A percentile compares a stretch with the other conserved stretches of the same genome.
phyloP scores from a whole-genome alignment of 23 red algal genomes.

The Agarophyton chilense region DNA sequence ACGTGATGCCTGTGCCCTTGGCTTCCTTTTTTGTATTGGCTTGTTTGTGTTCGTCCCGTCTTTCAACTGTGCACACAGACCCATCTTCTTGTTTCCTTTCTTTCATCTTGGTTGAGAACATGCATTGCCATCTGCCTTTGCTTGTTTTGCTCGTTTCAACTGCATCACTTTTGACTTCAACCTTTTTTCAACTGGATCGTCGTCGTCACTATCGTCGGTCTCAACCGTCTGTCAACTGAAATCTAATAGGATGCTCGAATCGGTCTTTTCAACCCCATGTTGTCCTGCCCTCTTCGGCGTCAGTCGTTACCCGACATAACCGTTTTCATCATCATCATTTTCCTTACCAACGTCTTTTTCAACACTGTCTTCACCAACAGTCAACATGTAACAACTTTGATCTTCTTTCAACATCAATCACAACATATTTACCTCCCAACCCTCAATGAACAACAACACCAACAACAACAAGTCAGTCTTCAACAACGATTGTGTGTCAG shows the following conservation, averaged over 20 bases:
- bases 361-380: not conserved
- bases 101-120: not conserved
- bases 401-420: not conserved
- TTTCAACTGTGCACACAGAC: too few species aligned
- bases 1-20: not conserved
- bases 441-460: not conserved
- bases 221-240: too few species aligned
- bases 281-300: not conserved
- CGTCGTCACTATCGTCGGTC: not conserved
- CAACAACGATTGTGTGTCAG: not conserved
- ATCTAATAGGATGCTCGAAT: too few species aligned
- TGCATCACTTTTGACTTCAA: not conserved
- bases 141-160: not conserved
- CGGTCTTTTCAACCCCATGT: not conserved
- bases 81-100: not conserved
- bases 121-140: not conserved
- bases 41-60: too few species aligned
- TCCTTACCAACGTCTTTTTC: not conserved
- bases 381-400: not conserved
- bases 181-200: not conserved
- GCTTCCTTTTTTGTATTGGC: not conserved
- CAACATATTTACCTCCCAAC: not conserved
- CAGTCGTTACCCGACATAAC: not conserved
- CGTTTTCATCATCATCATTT: not conserved
- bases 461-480: constrained; percentile 14